A percentile compares a stretch with the other conserved stretches of the same genome.
Evolutionary conservation across 805 yeast genomes (phyloP).

Genomic region (Kodamaea kakaduensis): DNA sequence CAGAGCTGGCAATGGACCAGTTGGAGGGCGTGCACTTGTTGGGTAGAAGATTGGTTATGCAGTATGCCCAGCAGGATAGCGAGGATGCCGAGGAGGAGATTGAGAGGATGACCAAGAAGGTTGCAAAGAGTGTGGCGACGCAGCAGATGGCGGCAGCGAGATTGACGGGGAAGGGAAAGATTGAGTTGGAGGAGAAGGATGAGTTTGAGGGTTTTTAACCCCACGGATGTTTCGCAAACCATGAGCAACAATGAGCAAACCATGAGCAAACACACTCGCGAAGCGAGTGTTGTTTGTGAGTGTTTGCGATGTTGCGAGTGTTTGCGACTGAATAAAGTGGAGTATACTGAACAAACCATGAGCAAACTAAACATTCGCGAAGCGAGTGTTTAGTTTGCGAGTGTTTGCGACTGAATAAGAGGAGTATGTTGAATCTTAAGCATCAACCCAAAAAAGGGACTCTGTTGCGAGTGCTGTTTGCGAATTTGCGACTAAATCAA

Average conservation of each 20-base stretch:
- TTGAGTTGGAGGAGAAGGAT: slow-evolving; percentile 56
- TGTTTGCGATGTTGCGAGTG: too few species aligned
- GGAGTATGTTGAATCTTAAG: too few species aligned
- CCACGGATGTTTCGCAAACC: too few species aligned
- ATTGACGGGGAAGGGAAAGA: slow-evolving; percentile 68
- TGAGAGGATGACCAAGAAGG: slow-evolving; percentile 83
- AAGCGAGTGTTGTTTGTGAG: slow-evolving; percentile 1
- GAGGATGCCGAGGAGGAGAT: slow-evolving; percentile 87
- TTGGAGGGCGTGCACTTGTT: slow-evolving; percentile 93
- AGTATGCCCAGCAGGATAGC: slow-evolving; percentile 81
- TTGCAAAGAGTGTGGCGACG: slow-evolving; percentile 73
- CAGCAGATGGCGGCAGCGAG: slow-evolving; percentile 68
- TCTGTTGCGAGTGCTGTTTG: too few species aligned
- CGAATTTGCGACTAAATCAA: too few species aligned
- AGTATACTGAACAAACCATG: too few species aligned
- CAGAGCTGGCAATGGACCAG: slow-evolving; percentile 90
- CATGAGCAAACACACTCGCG: neutral
- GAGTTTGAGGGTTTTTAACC: slow-evolving; percentile 25
- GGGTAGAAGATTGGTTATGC: slow-evolving; percentile 92
- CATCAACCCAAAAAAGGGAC: too few species aligned
- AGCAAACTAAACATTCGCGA: too few species aligned
- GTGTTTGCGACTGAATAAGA: too few species aligned
- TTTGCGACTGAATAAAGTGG: too few species aligned
- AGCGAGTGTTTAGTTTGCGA: too few species aligned
- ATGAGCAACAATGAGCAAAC: neutral